phyloP scores from a whole-genome alignment of 1,139 yeast genomes.

The Trichomonascaceae sp. region DNA sequence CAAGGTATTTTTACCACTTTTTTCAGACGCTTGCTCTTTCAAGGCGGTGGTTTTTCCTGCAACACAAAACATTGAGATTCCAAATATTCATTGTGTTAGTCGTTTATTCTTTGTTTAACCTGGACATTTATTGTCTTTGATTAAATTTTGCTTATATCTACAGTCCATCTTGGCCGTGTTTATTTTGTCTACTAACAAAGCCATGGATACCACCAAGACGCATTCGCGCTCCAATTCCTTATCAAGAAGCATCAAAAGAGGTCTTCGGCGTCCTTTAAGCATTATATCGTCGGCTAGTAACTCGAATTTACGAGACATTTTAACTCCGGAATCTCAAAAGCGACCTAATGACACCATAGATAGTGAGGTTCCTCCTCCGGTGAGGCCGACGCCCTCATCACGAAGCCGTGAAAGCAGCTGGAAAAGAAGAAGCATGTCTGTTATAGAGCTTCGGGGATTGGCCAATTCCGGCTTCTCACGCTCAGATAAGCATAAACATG shows the following conservation, averaged over 20 bases:
- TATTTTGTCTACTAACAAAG: not conserved
- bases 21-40: not conserved
- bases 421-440: slow-evolving; percentile 3
- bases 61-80: not conserved
- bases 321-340: not conserved
- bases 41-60: not conserved
- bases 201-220: not conserved
- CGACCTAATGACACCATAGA: not conserved
- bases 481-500: not conserved
- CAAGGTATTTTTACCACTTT: not conserved
- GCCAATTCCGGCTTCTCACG: not conserved
- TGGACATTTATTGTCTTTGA: not conserved
- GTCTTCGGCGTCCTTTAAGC: slow-evolving; percentile 6
- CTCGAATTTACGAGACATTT: slow-evolving; percentile 5
- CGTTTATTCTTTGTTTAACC: not conserved
- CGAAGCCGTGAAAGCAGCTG: not conserved
- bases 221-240: slow-evolving; percentile 6
- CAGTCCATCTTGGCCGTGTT: not conserved
- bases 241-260: slow-evolving; percentile 4
- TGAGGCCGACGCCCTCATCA: not conserved
- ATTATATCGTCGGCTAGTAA: slow-evolving; percentile 5
- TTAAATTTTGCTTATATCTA: not conserved
- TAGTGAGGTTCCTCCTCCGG: not conserved
- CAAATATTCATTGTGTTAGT: not conserved
- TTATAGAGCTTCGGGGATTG: not conserved